Conservation (phyloP, 768 basidiomycete genomes). For the Phylloporus rhodoxanthus region DNA sequence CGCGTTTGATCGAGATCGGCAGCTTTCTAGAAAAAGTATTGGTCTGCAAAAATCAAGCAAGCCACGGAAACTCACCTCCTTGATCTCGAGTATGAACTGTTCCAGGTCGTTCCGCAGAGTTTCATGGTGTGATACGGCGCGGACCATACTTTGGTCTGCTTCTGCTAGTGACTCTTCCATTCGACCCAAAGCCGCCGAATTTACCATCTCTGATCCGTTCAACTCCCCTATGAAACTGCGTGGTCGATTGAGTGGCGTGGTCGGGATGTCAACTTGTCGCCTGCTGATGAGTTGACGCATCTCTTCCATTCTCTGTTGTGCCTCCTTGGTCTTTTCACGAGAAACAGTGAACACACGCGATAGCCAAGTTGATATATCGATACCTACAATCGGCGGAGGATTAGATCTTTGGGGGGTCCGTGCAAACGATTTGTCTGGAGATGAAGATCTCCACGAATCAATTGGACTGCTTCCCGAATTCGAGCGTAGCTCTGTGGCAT, state of each 20-base stretch:
- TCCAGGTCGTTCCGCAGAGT: constrained; percentile 47
- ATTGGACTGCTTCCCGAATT: constrained; percentile 18
- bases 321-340: constrained; percentile 60
- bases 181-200: constrained; percentile 10
- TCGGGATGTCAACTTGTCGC: constrained; percentile 44
- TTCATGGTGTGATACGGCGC: constrained; percentile 50
- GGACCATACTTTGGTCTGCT: constrained; percentile 50
- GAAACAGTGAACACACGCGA: constrained; percentile 6
- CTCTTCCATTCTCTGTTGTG: constrained; percentile 75
- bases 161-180: constrained; percentile 52
- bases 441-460: constrained; percentile 43
- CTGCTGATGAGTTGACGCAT: constrained; percentile 70
- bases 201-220: constrained; percentile 17
- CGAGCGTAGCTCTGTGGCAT: constrained; percentile 44
- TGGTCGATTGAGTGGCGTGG: constrained; percentile 44
- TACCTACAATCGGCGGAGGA: constrained; percentile 39
- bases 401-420: constrained; percentile 42
- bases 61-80: constrained; percentile 43
- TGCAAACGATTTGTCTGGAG: constrained; percentile 48
- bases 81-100: constrained; percentile 45
- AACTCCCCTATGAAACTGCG: constrained; percentile 31
- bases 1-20: constrained; percentile 58
- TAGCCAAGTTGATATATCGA: constrained; percentile 2
- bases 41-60: not conserved
- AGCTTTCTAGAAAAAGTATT: constrained; percentile 40